Percentiles rank a stretch among this genome's conserved stretches.
Evolutionary conservation across 2,329 filamentous ascomycete genomes (phyloP).

Genomic region (Parastagonospora nodorum): DNA sequence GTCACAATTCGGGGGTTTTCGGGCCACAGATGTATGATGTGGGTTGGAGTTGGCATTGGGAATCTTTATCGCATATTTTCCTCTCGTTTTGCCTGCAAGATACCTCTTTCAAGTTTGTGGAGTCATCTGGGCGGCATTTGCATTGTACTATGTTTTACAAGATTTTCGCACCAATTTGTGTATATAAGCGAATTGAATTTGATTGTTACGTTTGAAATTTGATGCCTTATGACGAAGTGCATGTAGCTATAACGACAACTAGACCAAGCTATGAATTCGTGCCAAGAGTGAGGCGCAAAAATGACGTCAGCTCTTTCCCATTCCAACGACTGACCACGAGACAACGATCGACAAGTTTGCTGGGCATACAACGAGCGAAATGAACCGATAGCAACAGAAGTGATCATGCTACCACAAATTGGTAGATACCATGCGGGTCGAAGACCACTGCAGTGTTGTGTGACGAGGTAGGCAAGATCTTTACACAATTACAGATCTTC

Average conservation of each 20-base stretch:
- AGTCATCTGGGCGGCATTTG: conserved; percentile 40
- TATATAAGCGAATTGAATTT: conserved; percentile 11
- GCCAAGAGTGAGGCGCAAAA: not conserved
- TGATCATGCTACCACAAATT: conserved; percentile 23
- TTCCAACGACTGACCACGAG: conserved; percentile 1
- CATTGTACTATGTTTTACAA: conserved; percentile 29
- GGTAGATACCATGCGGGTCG: conserved; percentile 25
- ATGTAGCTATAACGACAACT: not conserved
- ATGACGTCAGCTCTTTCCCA: conserved; percentile 3
- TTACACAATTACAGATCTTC: conserved; percentile 28
- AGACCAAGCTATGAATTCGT: not conserved
- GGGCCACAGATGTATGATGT: not conserved
- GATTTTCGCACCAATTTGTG: conserved; percentile 23
- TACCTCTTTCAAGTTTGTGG: conserved; percentile 41
- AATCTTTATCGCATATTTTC: conserved; percentile 19
- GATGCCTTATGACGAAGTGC: not conserved
- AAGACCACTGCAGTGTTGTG: conserved; percentile 17
- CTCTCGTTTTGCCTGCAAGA: conserved; percentile 40
- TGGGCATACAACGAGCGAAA: conserved; percentile 9
- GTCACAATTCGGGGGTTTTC: conserved; percentile 4
- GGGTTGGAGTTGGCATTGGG: not conserved
- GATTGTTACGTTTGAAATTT: not conserved
- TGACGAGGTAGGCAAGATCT: conserved; percentile 28
- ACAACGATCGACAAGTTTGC: not conserved
- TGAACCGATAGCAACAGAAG: conserved; percentile 12